These are phyloP conservation scores for Penicillium concentricum DNA, from an alignment of 2,329 filamentous ascomycete species.

Conservation along the genomic window DNA sequence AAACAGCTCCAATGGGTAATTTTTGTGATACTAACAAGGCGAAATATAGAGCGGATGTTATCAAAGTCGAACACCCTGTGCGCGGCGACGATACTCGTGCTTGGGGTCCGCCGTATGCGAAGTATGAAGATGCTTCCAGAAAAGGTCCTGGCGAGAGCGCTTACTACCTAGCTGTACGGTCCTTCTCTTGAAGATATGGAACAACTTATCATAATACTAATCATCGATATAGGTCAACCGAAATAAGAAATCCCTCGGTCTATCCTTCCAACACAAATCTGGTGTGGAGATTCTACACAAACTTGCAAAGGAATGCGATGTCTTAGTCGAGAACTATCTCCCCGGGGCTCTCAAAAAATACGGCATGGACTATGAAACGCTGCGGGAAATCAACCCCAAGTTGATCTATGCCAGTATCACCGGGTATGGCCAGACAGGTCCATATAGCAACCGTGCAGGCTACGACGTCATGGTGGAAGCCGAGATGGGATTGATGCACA, in stretches of 20 bases:
- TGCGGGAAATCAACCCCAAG: conserved; percentile 76
- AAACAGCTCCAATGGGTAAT: background rate
- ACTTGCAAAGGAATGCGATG: conserved; percentile 79
- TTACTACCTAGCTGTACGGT: conserved; percentile 80
- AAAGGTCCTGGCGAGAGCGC: conserved; percentile 82
- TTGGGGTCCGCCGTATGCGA: conserved; percentile 93
- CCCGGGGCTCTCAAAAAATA: conserved; percentile 90
- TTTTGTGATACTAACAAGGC: background rate
- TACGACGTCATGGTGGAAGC: conserved; percentile 99
- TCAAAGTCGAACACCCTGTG: conserved; percentile 93
- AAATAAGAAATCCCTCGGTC: conserved; percentile 90
- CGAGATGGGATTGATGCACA: conserved; percentile 98
- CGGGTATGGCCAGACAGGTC: conserved; percentile 93
- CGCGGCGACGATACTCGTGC: conserved; percentile 91
- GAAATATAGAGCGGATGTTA: conserved; percentile 75
- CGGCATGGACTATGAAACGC: conserved; percentile 77
- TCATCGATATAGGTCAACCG: conserved; percentile 70
- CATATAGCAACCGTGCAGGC: conserved; percentile 80
- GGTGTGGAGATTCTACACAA: conserved; percentile 86
- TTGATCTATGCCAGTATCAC: conserved; percentile 96
- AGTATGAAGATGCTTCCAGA: conserved; percentile 61
- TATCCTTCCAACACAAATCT: conserved; percentile 83
- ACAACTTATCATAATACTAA: conserved; percentile 1
- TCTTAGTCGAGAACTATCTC: conserved; percentile 95
- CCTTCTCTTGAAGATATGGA: background rate